phyloP scores from a whole-genome alignment of 1,284 basidiomycete species.

The Mycena sp. region DNA sequence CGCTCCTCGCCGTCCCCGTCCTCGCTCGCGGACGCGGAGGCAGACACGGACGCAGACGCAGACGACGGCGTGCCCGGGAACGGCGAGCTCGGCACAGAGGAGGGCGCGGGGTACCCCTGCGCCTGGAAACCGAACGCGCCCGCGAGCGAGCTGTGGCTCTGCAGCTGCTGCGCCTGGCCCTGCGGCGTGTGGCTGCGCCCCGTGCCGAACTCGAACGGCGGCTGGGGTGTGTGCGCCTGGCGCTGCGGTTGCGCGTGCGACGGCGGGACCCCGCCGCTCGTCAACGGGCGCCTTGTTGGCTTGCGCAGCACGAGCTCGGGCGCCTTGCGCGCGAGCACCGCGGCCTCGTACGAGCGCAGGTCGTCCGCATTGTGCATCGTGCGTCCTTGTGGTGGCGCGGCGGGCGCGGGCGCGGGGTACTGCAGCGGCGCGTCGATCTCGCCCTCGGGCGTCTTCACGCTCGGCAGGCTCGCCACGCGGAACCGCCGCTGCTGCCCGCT shows the following conservation, averaged over 20 bases:
- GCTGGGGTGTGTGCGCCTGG: not conserved
- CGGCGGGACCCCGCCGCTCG: not conserved
- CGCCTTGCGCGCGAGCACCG: conserved; percentile 71
- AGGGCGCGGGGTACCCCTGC: conserved; percentile 2
- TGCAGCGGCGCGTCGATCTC: conserved; percentile 32
- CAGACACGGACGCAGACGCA: not conserved
- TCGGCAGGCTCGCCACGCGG: conserved; percentile 72
- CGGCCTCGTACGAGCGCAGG: conserved; percentile 76
- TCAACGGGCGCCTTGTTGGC: conserved; percentile 15
- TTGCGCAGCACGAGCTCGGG: conserved; percentile 49
- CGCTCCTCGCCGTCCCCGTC: conserved; percentile 30
- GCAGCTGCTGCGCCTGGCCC: conserved; percentile 1
- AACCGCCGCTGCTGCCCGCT: conserved; percentile 45
- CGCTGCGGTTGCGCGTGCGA: not conserved
- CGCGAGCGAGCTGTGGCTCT: conserved; percentile 23
- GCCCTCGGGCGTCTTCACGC: conserved; percentile 66
- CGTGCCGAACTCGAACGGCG: conserved; percentile 21
- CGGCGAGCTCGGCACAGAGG: conserved; percentile 16
- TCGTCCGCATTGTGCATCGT: conserved; percentile 64
- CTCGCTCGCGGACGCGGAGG: conserved; percentile 3
- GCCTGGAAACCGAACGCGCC: conserved; percentile 24
- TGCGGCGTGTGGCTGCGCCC: not conserved
- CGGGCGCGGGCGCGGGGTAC: conserved; percentile 17
- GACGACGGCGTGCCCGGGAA: conserved; percentile 15
- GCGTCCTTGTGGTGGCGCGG: conserved; percentile 29